phyloP scores from a whole-genome alignment of 257 asterid species.

The Lavandula angustifolia region DNA sequence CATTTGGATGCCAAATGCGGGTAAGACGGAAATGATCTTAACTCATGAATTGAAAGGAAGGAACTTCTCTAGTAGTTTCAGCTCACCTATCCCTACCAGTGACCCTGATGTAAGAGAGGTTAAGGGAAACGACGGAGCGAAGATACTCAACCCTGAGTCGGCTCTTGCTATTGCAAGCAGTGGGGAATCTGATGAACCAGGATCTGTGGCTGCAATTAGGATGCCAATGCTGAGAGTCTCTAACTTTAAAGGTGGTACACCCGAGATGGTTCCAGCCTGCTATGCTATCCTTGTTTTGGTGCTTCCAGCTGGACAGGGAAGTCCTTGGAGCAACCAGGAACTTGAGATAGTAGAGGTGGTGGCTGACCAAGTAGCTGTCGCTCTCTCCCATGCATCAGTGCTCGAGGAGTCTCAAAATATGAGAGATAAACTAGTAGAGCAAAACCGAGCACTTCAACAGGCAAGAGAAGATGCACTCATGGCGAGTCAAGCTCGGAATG shows the following conservation, averaged over 20 bases:
- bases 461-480: conserved; percentile 77
- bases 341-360: conserved; percentile 81
- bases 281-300: conserved; percentile 88
- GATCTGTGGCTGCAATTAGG: conserved; percentile 84
- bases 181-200: conserved; percentile 54
- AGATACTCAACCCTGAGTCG: conserved; percentile 59
- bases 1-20: conserved; percentile 88
- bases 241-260: conserved; percentile 86
- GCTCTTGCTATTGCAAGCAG: conserved; percentile 77
- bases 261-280: conserved; percentile 77
- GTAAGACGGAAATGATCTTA: conserved; percentile 66
- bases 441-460: conserved; percentile 73
- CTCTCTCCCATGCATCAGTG: conserved; percentile 92
- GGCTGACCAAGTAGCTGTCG: conserved; percentile 96
- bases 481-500: conserved; percentile 86
- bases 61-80: conserved; percentile 36
- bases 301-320: conserved; percentile 61
- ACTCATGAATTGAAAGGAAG: conserved; percentile 63
- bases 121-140: conserved; percentile 57
- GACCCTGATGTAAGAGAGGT: conserved; percentile 72
- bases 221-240: conserved; percentile 94
- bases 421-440: conserved; percentile 74
- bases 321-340: conserved; percentile 75
- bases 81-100: conserved; percentile 43
- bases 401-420: conserved; percentile 86